phyloP scores from a whole-genome alignment of 2,329 filamentous ascomycete genomes.

The Eutypella sp. region DNA sequence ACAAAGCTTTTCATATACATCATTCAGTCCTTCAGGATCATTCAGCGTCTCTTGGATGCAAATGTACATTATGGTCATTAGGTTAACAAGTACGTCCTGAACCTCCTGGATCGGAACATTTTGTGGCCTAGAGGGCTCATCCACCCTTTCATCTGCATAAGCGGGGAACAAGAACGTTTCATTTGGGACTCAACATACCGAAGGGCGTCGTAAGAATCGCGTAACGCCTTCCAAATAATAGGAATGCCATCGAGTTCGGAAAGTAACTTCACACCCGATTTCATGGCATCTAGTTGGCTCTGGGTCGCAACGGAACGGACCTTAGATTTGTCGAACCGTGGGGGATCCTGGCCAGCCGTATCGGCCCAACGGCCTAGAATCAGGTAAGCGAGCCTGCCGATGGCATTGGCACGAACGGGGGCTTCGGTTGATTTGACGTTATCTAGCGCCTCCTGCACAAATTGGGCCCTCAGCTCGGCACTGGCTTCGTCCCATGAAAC shows the following conservation, averaged over 20 bases:
- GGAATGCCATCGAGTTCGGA: constrained; percentile 46
- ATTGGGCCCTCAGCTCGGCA: constrained; percentile 48
- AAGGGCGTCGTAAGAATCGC: constrained; percentile 44
- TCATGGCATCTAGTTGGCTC: constrained; percentile 57
- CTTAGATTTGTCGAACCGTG: constrained; percentile 34
- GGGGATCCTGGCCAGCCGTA: constrained; percentile 46
- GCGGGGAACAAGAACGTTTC: constrained; percentile 18
- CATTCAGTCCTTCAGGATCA: constrained; percentile 43
- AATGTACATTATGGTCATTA: constrained; percentile 60
- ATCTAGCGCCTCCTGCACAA: constrained; percentile 51
- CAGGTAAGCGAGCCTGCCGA: constrained; percentile 56
- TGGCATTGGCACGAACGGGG: constrained; percentile 44
- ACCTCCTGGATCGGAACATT: constrained; percentile 42
- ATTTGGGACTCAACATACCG: constrained; percentile 37
- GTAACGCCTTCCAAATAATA: constrained; percentile 47
- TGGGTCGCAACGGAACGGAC: constrained; percentile 43
- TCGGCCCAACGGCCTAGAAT: constrained; percentile 66
- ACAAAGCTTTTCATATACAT: constrained; percentile 46
- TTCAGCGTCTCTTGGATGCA: constrained; percentile 52
- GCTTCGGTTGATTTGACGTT: constrained; percentile 41
- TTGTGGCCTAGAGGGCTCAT: constrained; percentile 37
- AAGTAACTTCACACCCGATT: constrained; percentile 46
- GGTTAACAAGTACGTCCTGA: constrained; percentile 56
- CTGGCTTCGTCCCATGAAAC: constrained; percentile 63
- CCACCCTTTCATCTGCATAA: constrained; percentile 37